These are phyloP conservation scores for Ogataea salicorniae DNA, from an alignment of 805 yeast species.

Conservation along the genomic window DNA sequence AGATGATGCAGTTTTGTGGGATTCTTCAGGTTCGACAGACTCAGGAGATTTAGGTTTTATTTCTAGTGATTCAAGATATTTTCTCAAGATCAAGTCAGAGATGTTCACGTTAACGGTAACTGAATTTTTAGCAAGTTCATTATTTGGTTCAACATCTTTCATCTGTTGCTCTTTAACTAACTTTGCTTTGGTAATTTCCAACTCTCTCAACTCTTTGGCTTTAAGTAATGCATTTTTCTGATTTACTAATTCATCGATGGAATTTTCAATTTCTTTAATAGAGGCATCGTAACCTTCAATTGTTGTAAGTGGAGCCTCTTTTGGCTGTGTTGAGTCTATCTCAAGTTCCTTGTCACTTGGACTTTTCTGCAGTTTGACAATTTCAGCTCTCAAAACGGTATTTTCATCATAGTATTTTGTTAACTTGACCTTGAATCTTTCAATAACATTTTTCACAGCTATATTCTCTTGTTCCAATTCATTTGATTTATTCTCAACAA, in stretches of 20 bases:
- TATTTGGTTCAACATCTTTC: too few relatives aligned
- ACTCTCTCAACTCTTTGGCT: background rate
- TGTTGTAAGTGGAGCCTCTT: background rate
- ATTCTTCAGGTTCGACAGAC: background rate
- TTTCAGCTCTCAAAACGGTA: conserved; percentile 8
- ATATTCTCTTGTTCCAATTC: conserved; percentile 7
- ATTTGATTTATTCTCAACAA: background rate
- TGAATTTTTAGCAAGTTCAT: background rate
- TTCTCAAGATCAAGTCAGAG: background rate
- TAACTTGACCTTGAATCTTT: conserved; percentile 11
- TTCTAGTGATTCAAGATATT: background rate
- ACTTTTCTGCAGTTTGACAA: background rate
- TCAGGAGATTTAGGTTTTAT: background rate
- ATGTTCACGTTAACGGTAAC: conserved; percentile 2
- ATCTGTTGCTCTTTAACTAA: too few relatives aligned
- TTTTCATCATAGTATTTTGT: conserved; percentile 16
- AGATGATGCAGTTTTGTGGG: background rate
- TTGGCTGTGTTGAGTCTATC: too few relatives aligned
- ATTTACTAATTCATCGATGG: background rate
- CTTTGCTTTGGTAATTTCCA: too few relatives aligned
- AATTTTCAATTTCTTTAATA: background rate
- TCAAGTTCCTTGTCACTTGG: background rate
- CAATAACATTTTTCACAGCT: background rate
- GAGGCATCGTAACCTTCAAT: background rate
- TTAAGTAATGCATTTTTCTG: background rate